Percentiles rank a stretch among this genome's conserved stretches.
These are phyloP conservation scores for Styphnolobium japonicum DNA, from an alignment of 306 rosid genomes.

Conservation along the genomic window DNA sequence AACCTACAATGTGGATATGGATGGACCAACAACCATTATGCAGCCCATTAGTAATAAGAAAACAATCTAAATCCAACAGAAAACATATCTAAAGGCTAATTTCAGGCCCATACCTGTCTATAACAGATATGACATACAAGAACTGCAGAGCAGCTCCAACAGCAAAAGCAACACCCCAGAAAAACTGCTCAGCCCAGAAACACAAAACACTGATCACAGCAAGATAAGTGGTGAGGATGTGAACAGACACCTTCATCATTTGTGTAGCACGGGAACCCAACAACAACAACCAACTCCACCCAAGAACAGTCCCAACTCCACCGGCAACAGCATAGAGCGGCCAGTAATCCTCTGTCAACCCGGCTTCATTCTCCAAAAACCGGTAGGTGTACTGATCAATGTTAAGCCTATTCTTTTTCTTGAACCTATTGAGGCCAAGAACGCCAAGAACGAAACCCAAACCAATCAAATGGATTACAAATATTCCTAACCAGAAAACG, in stretches of 20 bases:
- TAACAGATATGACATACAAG: conserved; percentile 79
- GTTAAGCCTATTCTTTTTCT: conserved; percentile 71
- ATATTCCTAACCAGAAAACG: conserved; percentile 79
- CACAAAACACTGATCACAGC: conserved; percentile 93
- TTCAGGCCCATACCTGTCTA: conserved; percentile 65
- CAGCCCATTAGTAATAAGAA: background rate
- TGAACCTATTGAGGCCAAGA: conserved; percentile 81
- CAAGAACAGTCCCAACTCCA: conserved; percentile 74
- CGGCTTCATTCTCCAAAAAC: conserved; percentile 55
- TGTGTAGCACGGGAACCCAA: conserved; percentile 69
- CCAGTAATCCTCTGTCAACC: conserved; percentile 87
- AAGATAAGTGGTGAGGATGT: conserved; percentile 89
- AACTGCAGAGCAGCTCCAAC: conserved; percentile 80
- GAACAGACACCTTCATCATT: conserved; percentile 91
- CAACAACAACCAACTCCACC: conserved; percentile 81
- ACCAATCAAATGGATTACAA: conserved; percentile 66
- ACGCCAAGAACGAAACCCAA: conserved; percentile 61
- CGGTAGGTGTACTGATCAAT: conserved; percentile 65
- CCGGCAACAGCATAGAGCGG: conserved; percentile 83
- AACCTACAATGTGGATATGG: background rate
- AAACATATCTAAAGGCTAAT: background rate
- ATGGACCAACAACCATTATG: background rate
- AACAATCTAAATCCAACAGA: conserved; percentile 1
- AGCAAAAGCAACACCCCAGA: conserved; percentile 91
- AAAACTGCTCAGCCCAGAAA: conserved; percentile 81